phyloP scores from a whole-genome alignment of 208 protist species.

The Naegleria gruberi region DNA sequence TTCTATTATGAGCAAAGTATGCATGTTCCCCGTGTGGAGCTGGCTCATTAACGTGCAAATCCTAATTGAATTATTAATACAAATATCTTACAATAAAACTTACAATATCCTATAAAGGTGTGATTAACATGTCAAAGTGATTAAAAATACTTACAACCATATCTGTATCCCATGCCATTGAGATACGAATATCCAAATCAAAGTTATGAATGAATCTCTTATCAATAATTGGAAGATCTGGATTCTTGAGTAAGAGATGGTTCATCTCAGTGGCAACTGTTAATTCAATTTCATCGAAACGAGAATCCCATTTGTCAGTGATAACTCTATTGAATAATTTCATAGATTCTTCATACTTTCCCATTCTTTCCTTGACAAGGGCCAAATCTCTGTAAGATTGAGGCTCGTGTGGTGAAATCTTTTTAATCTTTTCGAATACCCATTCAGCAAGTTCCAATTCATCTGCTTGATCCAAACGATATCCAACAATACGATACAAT shows the following conservation, averaged over 20 bases:
- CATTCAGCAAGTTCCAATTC: background rate
- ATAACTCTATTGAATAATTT: slow-evolving; percentile 30
- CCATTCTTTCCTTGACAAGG: slow-evolving; percentile 5
- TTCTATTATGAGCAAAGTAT: slow-evolving; percentile 16
- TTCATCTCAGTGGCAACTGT: background rate
- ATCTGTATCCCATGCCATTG: slow-evolving; percentile 24
- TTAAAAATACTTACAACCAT: too few species aligned
- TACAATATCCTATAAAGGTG: too few species aligned
- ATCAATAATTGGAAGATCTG: background rate
- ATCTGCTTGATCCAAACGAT: slow-evolving; percentile 15
- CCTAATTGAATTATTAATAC: too few species aligned
- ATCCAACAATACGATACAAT: slow-evolving; percentile 31
- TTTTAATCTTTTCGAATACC: slow-evolving; percentile 23
- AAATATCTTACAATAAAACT: too few species aligned
- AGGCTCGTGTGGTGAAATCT: slow-evolving; percentile 19
- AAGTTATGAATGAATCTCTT: background rate
- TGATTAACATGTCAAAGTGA: too few species aligned
- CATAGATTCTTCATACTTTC: slow-evolving; percentile 11
- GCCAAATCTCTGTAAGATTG: slow-evolving; percentile 30
- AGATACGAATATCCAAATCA: slow-evolving; percentile 26
- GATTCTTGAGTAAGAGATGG: background rate
- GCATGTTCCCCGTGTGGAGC: background rate
- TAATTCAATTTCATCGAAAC: slow-evolving; percentile 33
- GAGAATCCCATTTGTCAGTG: slow-evolving; percentile 11
- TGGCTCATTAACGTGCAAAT: slow-evolving; percentile 29